Conservation (phyloP, 106 monocot genomes). For the Acorus gramineus region DNA sequence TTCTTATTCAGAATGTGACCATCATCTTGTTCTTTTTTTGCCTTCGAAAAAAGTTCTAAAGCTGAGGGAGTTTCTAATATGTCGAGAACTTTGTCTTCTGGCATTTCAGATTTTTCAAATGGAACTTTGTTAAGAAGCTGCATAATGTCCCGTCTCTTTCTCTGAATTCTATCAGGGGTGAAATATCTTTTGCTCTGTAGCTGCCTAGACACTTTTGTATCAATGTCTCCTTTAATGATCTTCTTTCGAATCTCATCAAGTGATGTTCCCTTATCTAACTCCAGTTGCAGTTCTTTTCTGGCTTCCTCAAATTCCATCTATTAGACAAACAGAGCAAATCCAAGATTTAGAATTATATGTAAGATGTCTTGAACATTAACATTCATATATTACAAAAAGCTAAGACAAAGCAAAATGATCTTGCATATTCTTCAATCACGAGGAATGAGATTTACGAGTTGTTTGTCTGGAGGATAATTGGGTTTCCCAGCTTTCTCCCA, state of each 20-base stretch:
- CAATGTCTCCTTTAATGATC: conserved; percentile 53
- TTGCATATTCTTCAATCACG: background rate
- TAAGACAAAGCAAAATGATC: too few relatives aligned
- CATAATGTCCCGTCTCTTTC: conserved; percentile 63
- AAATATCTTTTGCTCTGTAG: conserved; percentile 57
- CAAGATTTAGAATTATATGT: background rate
- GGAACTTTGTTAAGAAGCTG: conserved; percentile 45
- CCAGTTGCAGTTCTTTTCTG: conserved; percentile 61
- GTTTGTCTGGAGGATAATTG: conserved; percentile 56
- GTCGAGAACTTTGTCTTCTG: conserved; percentile 17
- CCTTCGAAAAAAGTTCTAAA: conserved; percentile 38
- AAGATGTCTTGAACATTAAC: too few relatives aligned
- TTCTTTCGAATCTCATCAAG: conserved; percentile 43
- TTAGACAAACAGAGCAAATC: conserved; percentile 8
- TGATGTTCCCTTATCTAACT: conserved; percentile 60
- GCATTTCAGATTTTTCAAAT: background rate
- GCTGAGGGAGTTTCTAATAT: conserved; percentile 21
- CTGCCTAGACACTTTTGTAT: conserved; percentile 48
- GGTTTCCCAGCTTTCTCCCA: conserved; percentile 80
- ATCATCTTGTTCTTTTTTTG: conserved; percentile 42
- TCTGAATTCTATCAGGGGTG: conserved; percentile 47
- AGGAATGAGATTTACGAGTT: conserved; percentile 27
- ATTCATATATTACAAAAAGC: too few relatives aligned
- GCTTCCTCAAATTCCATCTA: conserved; percentile 90
- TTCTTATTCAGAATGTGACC: conserved; percentile 46